These are phyloP conservation scores for Fraxinus baroniana DNA, from an alignment of 305 asterid species.

Conservation along the genomic window DNA sequence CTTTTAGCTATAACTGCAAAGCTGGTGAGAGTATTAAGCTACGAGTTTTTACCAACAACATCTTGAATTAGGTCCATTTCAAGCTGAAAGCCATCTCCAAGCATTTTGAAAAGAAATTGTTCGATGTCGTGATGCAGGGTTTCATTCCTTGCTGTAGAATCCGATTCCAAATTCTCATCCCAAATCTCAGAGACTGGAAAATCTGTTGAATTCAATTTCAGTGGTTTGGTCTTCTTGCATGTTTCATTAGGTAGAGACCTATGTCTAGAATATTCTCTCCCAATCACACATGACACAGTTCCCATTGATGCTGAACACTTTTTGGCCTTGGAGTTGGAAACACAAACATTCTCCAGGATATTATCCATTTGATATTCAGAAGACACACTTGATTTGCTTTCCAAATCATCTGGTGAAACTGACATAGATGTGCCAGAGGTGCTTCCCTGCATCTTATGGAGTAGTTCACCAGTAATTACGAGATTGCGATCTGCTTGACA, in stretches of 20 bases:
- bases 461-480: slow-evolving; percentile 41
- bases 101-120: slow-evolving; percentile 72
- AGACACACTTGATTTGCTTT: slow-evolving; percentile 17
- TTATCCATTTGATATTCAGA: slow-evolving; percentile 30
- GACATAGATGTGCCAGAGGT: slow-evolving; percentile 27
- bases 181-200: slow-evolving; percentile 50
- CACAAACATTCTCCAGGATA: slow-evolving; percentile 22
- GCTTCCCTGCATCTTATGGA: slow-evolving; percentile 37
- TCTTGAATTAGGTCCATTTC: slow-evolving; percentile 55
- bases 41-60: slow-evolving; percentile 59
- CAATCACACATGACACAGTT: slow-evolving; percentile 60
- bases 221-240: slow-evolving; percentile 49
- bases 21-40: slow-evolving; percentile 9
- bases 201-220: slow-evolving; percentile 47
- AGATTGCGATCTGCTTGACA: slow-evolving; percentile 48
- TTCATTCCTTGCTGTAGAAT: slow-evolving; percentile 30
- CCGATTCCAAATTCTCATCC: slow-evolving; percentile 48
- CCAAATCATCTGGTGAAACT: slow-evolving; percentile 32
- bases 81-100: slow-evolving; percentile 70
- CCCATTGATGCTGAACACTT: slow-evolving; percentile 63
- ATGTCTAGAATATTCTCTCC: slow-evolving; percentile 45
- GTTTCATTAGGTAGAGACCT: slow-evolving; percentile 35
- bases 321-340: slow-evolving; percentile 39
- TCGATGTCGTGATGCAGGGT: slow-evolving; percentile 42
- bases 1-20: neutral